Base-by-base conservation (phyloP, 306 rosid genomes). In the Hippophae tibetana region DNA sequence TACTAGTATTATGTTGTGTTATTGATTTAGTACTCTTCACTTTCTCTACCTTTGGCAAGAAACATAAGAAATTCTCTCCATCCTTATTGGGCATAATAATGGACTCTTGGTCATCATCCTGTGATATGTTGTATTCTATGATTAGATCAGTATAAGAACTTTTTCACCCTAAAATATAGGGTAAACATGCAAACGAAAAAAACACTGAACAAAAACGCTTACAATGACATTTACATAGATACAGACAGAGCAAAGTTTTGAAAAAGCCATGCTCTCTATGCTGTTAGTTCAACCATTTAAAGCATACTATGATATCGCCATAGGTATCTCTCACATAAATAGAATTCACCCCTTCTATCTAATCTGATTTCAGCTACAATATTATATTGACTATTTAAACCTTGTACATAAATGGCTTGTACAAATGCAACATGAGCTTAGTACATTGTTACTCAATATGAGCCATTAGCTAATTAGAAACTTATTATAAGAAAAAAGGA, bases 51-150 rank as follows among this genome's bases (percentile, higher is more conserved):
- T 82, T 92, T 56, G 99, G 99, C 83, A 92, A 72, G 80, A 74
- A 85, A 69, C 99, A 92, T 11, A 87, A 8, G 73, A 74, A 92
- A 62, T 68, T 78, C 71, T 81, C 72, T 43, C 99, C 99, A 78
- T 80, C 78, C 65, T 74, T 66, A 72, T 80, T 71, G 6, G 93
- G 96, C 83, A 92, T 75, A 46, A 80, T 74, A 56, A 92, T 55
- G 63, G 86, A 74, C 78, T 92, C 96, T 81, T 79, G 96, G 52
- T 84, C 96, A 54, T 72, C 90, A 38, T 88, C 95, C 99, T 92
- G 84, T 47, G 70, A 61, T 43, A 67, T 53, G 63, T 47, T 27
- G 52, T 51, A 49, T 56, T 60, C 58, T 47, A 55, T 52, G 27
- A 57, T 50, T 13, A 50, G 49, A 60, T 26, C 41, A 66, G 44